Evolutionary conservation across 805 yeast genomes (phyloP).

Genomic region (Diddensiella caesifluorescens): DNA sequence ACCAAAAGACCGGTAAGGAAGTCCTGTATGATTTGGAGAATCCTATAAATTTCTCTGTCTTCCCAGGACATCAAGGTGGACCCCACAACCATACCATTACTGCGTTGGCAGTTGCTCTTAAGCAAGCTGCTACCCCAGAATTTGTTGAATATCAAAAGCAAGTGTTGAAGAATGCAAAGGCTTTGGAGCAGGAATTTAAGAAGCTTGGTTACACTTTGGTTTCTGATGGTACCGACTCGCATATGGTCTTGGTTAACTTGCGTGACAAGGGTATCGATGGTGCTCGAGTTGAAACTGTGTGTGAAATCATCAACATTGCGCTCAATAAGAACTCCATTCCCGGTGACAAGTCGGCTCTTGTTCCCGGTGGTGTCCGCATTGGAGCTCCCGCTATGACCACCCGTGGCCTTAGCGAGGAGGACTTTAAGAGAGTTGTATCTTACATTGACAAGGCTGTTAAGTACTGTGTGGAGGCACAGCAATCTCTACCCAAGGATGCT

Average conservation of each 20-base stretch:
- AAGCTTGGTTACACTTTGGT: slow-evolving; percentile 74
- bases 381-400: slow-evolving; percentile 99
- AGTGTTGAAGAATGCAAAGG: slow-evolving; percentile 83
- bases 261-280: slow-evolving; percentile 91
- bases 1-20: slow-evolving; percentile 89
- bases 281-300: slow-evolving; percentile 92
- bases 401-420: slow-evolving; percentile 87
- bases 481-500: slow-evolving; percentile 79
- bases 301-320: slow-evolving; percentile 92
- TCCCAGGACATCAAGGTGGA: slow-evolving; percentile 99
- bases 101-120: slow-evolving; percentile 91
- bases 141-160: slow-evolving; percentile 81
- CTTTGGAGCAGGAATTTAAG: slow-evolving; percentile 70
- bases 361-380: slow-evolving; percentile 95
- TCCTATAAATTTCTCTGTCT: slow-evolving; percentile 94
- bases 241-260: slow-evolving; percentile 86
- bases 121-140: slow-evolving; percentile 86
- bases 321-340: slow-evolving; percentile 97
- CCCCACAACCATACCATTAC: slow-evolving; percentile 98
- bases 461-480: slow-evolving; percentile 72
- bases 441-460: slow-evolving; percentile 77
- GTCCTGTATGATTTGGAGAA: slow-evolving; percentile 85
- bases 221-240: slow-evolving; percentile 95
- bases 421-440: slow-evolving; percentile 71
- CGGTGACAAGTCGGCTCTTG: slow-evolving; percentile 93